Evolutionary conservation across 129 eudicot species (phyloP).

Genomic region (sunflower (Helianthus annuus)): DNA sequence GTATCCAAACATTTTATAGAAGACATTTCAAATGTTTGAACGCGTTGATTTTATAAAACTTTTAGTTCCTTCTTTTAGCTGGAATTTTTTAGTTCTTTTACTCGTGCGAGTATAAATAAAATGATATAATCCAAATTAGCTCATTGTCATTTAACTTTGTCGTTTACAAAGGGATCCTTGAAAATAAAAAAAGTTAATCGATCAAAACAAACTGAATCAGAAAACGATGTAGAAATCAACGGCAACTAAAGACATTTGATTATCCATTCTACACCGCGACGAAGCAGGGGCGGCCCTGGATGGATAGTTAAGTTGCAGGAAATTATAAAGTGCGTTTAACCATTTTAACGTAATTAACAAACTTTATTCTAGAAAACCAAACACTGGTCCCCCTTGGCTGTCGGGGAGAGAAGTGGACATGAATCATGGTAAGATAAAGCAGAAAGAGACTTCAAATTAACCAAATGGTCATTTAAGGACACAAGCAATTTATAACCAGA

Average conservation of each 20-base stretch:
- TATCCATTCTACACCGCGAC: neutral
- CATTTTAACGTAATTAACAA: neutral
- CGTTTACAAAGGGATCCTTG: too few relatives aligned
- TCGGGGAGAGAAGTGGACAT: constrained; percentile 54
- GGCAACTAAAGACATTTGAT: too few relatives aligned
- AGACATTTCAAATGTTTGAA: too few relatives aligned
- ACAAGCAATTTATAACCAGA: constrained; percentile 17
- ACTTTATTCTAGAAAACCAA: constrained; percentile 41
- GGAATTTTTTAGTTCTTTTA: too few relatives aligned
- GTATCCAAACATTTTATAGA: too few relatives aligned
- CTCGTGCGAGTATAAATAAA: too few relatives aligned
- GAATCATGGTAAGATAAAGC: constrained; percentile 34
- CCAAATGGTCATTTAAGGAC: constrained; percentile 44
- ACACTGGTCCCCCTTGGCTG: constrained; percentile 72
- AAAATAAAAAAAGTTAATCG: neutral
- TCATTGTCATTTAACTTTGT: too few relatives aligned
- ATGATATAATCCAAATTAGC: too few relatives aligned
- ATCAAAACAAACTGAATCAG: neutral
- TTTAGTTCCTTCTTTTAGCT: too few relatives aligned
- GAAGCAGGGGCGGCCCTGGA: neutral
- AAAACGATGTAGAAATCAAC: neutral
- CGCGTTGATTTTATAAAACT: too few relatives aligned
- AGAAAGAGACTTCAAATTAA: constrained; percentile 48
- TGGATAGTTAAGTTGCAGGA: neutral
- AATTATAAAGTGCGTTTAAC: neutral